A percentile compares a stretch with the other conserved stretches of the same genome.
Evolutionary conservation across 2,329 filamentous ascomycete genomes (phyloP).

Genomic region (Cercospora brassicicola): DNA sequence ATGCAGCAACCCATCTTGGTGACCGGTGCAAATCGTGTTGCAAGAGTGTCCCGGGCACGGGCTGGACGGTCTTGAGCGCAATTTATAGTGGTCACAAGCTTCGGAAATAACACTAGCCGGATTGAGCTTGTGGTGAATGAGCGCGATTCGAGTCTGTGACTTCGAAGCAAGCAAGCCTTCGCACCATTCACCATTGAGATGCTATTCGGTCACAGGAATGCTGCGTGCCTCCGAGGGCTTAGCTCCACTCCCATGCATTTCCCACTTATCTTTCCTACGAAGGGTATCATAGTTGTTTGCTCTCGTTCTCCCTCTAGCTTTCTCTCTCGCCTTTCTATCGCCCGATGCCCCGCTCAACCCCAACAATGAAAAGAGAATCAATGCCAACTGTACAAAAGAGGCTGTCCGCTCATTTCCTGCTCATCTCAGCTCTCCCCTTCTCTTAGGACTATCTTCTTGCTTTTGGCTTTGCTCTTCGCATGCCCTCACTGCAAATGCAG

Average conservation of each 20-base stretch:
- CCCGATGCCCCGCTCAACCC: neutral
- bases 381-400: neutral
- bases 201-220: neutral
- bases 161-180: neutral
- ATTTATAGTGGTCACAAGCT: neutral
- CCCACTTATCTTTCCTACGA: neutral
- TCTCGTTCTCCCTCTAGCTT: neutral
- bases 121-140: neutral
- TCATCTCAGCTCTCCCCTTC: neutral
- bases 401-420: neutral
- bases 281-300: conserved; percentile 4
- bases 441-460: neutral
- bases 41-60: neutral
- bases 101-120: neutral
- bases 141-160: neutral
- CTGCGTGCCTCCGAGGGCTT: neutral
- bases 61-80: neutral
- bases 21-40: neutral
- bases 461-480: neutral
- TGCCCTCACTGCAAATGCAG: conserved; percentile 45
- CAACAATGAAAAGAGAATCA: neutral
- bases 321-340: neutral
- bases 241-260: neutral
- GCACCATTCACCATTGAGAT: neutral
- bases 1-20: neutral